Conservation (phyloP, 768 basidiomycete genomes). For the Kondoa subrosea region DNA sequence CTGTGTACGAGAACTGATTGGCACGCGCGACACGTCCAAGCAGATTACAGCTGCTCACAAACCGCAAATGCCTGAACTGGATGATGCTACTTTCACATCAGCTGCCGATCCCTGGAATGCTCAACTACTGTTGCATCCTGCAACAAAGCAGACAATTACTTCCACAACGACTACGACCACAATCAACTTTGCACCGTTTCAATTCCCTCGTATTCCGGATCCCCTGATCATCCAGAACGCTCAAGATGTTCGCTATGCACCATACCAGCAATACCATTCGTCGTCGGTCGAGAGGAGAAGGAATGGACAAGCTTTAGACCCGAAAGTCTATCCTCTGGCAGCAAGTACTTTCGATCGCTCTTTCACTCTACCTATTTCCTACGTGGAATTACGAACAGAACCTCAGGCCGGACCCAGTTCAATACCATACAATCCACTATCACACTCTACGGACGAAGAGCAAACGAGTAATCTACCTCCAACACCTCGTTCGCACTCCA, state of each 20-base stretch:
- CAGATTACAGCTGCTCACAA: no score
- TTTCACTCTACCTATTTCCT: no score
- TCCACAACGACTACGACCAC: slow-evolving; percentile 22
- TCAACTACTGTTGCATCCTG: slow-evolving; percentile 13
- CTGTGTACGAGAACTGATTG: no score
- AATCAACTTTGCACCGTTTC: slow-evolving; percentile 22
- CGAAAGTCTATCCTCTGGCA: not conserved
- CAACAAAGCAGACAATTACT: slow-evolving; percentile 13
- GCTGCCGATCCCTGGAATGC: not conserved
- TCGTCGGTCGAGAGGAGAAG: not conserved
- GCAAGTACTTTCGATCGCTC: no score
- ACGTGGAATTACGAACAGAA: no score
- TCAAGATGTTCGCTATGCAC: not conserved
- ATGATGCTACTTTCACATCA: no score
- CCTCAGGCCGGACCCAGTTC: no score
- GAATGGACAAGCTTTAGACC: not conserved
- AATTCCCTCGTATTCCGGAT: not conserved
- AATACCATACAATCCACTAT: no score
- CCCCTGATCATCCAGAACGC: not conserved
- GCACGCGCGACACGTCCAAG: no score
- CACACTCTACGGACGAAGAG: no score
- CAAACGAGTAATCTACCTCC: not conserved
- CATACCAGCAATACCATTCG: no score
- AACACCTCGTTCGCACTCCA: not conserved
- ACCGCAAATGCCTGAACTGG: no score